phyloP scores from a whole-genome alignment of 345 rosid species.

The Balakata baccata region DNA sequence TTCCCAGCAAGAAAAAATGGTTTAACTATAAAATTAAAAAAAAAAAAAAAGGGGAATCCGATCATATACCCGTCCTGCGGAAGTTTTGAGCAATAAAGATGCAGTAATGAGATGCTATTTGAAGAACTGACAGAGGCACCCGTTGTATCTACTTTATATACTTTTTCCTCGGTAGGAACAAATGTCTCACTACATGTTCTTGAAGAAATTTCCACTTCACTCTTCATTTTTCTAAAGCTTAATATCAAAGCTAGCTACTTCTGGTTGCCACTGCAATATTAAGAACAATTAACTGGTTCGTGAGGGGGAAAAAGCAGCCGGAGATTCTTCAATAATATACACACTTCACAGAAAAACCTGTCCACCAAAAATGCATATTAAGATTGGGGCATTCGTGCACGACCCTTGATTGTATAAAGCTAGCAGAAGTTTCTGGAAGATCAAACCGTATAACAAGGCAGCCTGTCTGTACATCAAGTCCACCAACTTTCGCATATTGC shows the following conservation, averaged over 20 bases:
- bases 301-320: slow-evolving; percentile 4
- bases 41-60: slow-evolving; percentile 1
- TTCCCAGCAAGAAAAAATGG: background rate
- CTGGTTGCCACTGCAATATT: slow-evolving; percentile 58
- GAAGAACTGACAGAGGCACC: slow-evolving; percentile 81
- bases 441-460: slow-evolving; percentile 94
- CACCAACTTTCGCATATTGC: slow-evolving; percentile 98
- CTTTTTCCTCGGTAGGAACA: slow-evolving; percentile 45
- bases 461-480: slow-evolving; percentile 95
- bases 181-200: slow-evolving; percentile 63
- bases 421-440: slow-evolving; percentile 90
- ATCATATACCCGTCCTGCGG: slow-evolving; percentile 84
- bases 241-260: slow-evolving; percentile 68
- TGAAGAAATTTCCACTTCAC: slow-evolving; percentile 55
- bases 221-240: slow-evolving; percentile 53
- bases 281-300: slow-evolving; percentile 20
- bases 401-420: slow-evolving; percentile 99
- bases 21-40: slow-evolving; percentile 8
- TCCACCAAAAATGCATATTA: slow-evolving; percentile 93
- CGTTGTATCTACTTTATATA: slow-evolving; percentile 61
- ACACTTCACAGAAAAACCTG: slow-evolving; percentile 45
- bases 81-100: slow-evolving; percentile 81
- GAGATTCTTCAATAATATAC: slow-evolving; percentile 3
- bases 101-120: slow-evolving; percentile 73
- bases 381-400: slow-evolving; percentile 92